Conservation (phyloP, 306 rosid species). For the Vigna hirtella region DNA sequence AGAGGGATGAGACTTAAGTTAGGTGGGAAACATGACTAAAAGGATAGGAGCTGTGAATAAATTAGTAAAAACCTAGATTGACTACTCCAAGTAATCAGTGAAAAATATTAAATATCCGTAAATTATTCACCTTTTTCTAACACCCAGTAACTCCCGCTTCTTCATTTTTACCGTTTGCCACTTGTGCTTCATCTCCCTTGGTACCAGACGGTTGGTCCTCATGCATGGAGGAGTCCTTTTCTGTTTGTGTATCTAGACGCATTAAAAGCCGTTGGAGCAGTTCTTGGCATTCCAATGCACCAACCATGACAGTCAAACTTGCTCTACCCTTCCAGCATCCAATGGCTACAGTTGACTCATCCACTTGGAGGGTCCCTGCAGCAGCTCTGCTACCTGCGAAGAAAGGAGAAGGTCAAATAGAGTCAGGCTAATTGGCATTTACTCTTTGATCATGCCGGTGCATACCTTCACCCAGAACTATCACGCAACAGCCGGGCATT, state of each 20-base stretch:
- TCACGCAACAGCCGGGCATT: conserved; percentile 83
- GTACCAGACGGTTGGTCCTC: conserved; percentile 38
- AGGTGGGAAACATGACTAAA: not conserved
- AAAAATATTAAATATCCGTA: not conserved
- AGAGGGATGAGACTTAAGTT: not conserved
- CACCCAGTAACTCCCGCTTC: conserved; percentile 34
- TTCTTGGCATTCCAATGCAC: conserved; percentile 84
- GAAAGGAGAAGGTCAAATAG: not conserved
- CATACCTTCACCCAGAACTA: conserved; percentile 78
- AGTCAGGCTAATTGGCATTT: not conserved
- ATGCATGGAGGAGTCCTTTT: conserved; percentile 44
- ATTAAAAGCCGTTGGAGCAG: conserved; percentile 70
- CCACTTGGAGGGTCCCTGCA: conserved; percentile 47
- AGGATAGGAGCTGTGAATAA: not conserved
- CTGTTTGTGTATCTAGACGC: conserved; percentile 47
- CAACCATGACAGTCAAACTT: conserved; percentile 81
- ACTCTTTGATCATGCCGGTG: conserved; percentile 21
- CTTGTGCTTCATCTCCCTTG: conserved; percentile 42
- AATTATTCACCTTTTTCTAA: not conserved
- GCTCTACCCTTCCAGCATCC: conserved; percentile 94
- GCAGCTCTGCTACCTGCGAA: conserved; percentile 54
- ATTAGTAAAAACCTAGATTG: conserved; percentile 1
- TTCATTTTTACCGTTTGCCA: conserved; percentile 31
- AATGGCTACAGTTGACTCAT: conserved; percentile 77
- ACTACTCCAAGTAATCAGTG: not conserved